phyloP scores from a whole-genome alignment of 257 asterid species.

The Solanum virginianum region DNA sequence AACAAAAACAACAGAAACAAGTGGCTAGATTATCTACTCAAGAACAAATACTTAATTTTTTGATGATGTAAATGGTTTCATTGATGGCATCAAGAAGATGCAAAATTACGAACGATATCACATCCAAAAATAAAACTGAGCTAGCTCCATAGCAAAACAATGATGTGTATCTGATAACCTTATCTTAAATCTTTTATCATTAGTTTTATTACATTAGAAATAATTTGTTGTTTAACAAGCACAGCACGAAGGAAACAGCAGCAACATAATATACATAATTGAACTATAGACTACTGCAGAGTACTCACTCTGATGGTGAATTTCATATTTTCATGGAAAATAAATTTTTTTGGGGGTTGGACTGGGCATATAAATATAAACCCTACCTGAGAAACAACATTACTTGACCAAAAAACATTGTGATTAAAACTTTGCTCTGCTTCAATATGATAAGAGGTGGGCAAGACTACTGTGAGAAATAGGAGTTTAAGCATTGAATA shows the following conservation, averaged over 20 bases:
- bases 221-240: neutral
- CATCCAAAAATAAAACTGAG: neutral
- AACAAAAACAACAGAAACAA: neutral
- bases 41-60: neutral
- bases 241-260: neutral
- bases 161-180: neutral
- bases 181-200: neutral
- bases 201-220: neutral
- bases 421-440: neutral
- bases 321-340: neutral
- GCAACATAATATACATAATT: neutral
- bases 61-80: neutral
- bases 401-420: neutral
- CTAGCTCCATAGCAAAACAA: neutral
- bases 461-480: neutral
- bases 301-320: neutral
- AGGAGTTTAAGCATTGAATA: constrained; percentile 13
- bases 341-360: neutral
- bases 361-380: neutral
- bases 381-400: neutral
- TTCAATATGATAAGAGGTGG: neutral
- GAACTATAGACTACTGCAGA: neutral
- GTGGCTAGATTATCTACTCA: neutral
- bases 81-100: neutral
- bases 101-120: neutral